These are phyloP conservation scores for Coccinonectria pachysandricola DNA, from an alignment of 2,329 filamentous ascomycete species.

Conservation along the genomic window DNA sequence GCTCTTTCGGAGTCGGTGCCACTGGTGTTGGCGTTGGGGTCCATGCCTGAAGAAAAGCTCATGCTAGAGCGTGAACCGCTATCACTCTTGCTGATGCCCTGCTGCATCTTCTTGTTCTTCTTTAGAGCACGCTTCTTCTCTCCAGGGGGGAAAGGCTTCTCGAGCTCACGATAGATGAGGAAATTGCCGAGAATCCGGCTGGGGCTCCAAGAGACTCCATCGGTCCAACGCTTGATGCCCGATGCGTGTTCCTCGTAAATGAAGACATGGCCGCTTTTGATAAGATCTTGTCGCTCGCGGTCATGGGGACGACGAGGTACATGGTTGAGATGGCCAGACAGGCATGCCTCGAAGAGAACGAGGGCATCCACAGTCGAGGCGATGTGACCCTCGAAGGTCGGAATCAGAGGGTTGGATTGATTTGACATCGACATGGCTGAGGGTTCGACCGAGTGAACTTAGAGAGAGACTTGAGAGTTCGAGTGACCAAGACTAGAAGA, in stretches of 20 bases:
- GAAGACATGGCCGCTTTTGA: constrained; percentile 77
- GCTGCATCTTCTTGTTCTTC: constrained; percentile 38
- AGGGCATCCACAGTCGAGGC: constrained; percentile 65
- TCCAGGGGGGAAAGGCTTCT: constrained; percentile 66
- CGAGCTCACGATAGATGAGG: constrained; percentile 73
- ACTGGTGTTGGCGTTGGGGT: constrained; percentile 7
- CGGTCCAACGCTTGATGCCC: constrained; percentile 90
- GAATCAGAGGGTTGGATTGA: constrained; percentile 33
- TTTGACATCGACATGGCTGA: constrained; percentile 18
- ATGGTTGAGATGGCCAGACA: constrained; percentile 60
- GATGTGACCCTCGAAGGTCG: constrained; percentile 59
- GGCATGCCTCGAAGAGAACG: constrained; percentile 68
- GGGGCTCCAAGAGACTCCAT: constrained; percentile 84
- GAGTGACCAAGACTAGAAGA: too few species aligned
- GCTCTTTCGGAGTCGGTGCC: constrained; percentile 26
- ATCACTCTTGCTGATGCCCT: constrained; percentile 28
- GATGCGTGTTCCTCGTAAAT: constrained; percentile 88
- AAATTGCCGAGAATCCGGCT: constrained; percentile 79
- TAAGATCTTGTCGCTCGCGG: constrained; percentile 64
- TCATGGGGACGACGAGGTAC: constrained; percentile 80
- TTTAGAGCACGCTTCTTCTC: constrained; percentile 81
- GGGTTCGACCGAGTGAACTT: constrained; percentile 8
- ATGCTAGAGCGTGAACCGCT: constrained; percentile 14
- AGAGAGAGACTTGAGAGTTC: constrained; percentile 6
- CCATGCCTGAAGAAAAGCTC: constrained; percentile 7